Conservation (phyloP, 768 basidiomycete genomes). For the Lentinus tigrinus region DNA sequence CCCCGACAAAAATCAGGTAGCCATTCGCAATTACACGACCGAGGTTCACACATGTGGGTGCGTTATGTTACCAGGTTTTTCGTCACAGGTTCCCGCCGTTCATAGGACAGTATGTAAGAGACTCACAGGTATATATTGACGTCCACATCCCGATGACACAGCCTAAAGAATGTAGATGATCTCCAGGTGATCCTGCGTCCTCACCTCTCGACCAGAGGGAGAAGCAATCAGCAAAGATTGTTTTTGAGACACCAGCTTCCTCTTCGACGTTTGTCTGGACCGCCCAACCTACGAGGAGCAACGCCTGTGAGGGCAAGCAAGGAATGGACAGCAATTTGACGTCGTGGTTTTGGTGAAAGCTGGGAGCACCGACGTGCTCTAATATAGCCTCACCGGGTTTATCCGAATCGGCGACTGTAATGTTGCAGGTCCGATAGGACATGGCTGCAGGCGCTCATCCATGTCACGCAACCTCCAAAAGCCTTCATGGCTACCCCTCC, state of each 20-base stretch:
- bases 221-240: conserved; percentile 89
- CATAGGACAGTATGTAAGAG: background rate
- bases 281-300: conserved; percentile 56
- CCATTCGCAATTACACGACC: conserved; percentile 9
- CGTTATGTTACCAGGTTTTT: conserved; percentile 88
- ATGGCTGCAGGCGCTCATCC: conserved; percentile 4
- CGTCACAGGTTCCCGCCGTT: conserved; percentile 54
- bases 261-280: conserved; percentile 94
- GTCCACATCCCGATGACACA: conserved; percentile 2
- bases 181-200: conserved; percentile 95
- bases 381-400: background rate
- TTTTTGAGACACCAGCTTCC: conserved; percentile 69
- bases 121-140: conserved; percentile 10
- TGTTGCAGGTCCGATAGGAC: background rate
- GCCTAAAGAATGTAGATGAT: conserved; percentile 51
- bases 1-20: background rate
- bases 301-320: conserved; percentile 38
- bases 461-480: background rate
- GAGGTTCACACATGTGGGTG: conserved; percentile 52
- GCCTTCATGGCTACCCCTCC: conserved; percentile 30
- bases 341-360: conserved; percentile 41
- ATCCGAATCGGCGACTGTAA: conserved; percentile 18
- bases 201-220: conserved; percentile 88
- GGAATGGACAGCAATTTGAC: conserved; percentile 83
- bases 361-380: conserved; percentile 10